Percentiles rank a stretch among this genome's conserved stretches.
phyloP scores from a whole-genome alignment of 371 early-diverging fungal genomes.

The Apophysomyces elegans region DNA sequence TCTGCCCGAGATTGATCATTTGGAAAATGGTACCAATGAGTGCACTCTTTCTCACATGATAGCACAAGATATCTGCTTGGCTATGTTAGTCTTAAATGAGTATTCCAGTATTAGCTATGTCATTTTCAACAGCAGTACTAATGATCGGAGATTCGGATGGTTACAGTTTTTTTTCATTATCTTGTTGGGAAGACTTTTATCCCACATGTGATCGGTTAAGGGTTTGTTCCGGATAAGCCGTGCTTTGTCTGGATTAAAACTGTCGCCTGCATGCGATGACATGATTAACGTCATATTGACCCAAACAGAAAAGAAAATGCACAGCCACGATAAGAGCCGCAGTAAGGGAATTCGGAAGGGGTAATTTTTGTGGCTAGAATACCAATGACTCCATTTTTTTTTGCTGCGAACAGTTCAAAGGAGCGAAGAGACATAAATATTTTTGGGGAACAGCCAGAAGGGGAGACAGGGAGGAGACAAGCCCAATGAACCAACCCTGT shows the following conservation, averaged over 20 bases:
- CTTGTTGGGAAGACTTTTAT: background rate
- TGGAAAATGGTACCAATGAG: no score
- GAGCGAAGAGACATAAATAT: no score
- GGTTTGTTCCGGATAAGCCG: background rate
- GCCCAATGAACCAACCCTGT: constrained; percentile 1
- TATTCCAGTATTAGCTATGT: no score
- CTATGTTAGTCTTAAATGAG: no score
- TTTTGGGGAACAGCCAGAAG: no score
- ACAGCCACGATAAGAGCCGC: background rate
- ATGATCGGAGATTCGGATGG: no score
- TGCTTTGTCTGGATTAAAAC: background rate
- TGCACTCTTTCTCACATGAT: no score
- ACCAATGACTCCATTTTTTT: background rate
- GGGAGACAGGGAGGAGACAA: background rate
- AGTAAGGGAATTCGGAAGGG: background rate
- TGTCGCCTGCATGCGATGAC: background rate
- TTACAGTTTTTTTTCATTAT: no score
- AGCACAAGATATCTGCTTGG: no score
- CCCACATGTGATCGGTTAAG: constrained; percentile 3
- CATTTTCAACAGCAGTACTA: no score
- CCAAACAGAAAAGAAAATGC: background rate
- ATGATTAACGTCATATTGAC: background rate
- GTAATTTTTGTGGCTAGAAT: constrained; percentile 5
- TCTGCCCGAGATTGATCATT: no score
- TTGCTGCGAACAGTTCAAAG: no score